Percentiles rank a stretch among this genome's conserved stretches.
phyloP scores from a whole-genome alignment of 2,329 filamentous ascomycete genomes.

The Botryotinia globosa region DNA sequence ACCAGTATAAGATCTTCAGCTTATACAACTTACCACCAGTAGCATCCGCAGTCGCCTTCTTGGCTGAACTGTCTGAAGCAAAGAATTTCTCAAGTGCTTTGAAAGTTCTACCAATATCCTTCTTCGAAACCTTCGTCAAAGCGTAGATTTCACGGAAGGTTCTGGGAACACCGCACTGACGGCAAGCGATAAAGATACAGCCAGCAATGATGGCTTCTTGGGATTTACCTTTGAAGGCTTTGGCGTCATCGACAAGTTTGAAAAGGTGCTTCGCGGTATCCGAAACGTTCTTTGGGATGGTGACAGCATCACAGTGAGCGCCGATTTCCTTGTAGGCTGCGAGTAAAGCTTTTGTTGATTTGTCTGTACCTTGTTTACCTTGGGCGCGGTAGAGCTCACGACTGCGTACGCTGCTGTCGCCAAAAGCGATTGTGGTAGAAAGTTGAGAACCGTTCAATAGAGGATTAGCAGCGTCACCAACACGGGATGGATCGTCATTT shows the following conservation, averaged over 20 bases:
- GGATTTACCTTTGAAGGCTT: conserved; percentile 92
- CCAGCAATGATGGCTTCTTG: conserved; percentile 92
- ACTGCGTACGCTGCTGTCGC: conserved; percentile 67
- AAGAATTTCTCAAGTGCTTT: conserved; percentile 90
- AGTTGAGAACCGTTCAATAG: conserved; percentile 88
- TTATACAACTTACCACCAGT: conserved; percentile 51
- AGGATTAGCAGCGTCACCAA: conserved; percentile 88
- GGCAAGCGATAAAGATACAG: conserved; percentile 96
- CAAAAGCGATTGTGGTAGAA: conserved; percentile 82
- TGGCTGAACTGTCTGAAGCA: conserved; percentile 65
- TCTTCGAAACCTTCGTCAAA: conserved; percentile 90
- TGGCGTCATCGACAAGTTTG: conserved; percentile 90
- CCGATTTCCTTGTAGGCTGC: conserved; percentile 86
- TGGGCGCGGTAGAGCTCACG: conserved; percentile 79
- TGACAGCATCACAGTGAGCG: conserved; percentile 79
- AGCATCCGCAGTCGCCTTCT: conserved; percentile 47
- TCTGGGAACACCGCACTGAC: conserved; percentile 79
- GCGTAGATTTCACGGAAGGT: conserved; percentile 95
- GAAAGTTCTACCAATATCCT: conserved; percentile 95
- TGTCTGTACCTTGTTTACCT: conserved; percentile 77
- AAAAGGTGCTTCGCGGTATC: conserved; percentile 93
- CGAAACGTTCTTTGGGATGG: conserved; percentile 75
- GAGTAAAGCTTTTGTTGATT: conserved; percentile 76
- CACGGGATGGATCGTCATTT: conserved; percentile 95
- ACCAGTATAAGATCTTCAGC: conserved; percentile 27